Percentiles rank a stretch among this genome's conserved stretches.
These are phyloP conservation scores for Haemoproteus tartakovskyi DNA, from an alignment of 169 alveolate genomes.

Conservation along the genomic window DNA sequence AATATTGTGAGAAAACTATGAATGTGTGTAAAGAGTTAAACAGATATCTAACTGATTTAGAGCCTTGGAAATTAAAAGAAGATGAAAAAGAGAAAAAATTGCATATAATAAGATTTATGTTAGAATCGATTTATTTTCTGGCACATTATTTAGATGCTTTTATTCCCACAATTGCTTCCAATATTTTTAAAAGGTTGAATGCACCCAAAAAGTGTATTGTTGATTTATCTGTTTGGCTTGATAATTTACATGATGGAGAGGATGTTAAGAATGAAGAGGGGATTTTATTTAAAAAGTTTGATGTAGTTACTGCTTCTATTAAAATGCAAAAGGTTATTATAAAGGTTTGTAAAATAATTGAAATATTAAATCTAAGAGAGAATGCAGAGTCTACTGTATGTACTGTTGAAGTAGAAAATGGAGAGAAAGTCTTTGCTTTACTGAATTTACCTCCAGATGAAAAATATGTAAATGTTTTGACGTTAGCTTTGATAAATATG, in stretches of 20 bases:
- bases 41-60: slow-evolving; percentile 83
- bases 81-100: slow-evolving; percentile 66
- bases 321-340: slow-evolving; percentile 53
- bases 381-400: slow-evolving; percentile 4
- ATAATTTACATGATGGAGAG: slow-evolving; percentile 67
- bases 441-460: slow-evolving; percentile 4
- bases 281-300: slow-evolving; percentile 50
- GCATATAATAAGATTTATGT: slow-evolving; percentile 81
- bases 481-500: slow-evolving; percentile 27
- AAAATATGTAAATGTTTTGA: slow-evolving; percentile 1
- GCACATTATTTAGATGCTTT: slow-evolving; percentile 86
- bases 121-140: slow-evolving; percentile 87
- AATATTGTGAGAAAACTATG: slow-evolving; percentile 75
- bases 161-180: slow-evolving; percentile 81
- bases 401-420: slow-evolving; percentile 22
- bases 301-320: slow-evolving; percentile 14
- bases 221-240: slow-evolving; percentile 65
- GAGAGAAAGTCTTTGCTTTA: slow-evolving; percentile 24
- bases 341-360: slow-evolving; percentile 32
- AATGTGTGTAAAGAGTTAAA: slow-evolving; percentile 80
- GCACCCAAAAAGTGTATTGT: slow-evolving; percentile 70
- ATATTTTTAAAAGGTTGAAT: slow-evolving; percentile 77
- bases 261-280: slow-evolving; percentile 22
- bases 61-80: slow-evolving; percentile 84
- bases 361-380: slow-evolving; percentile 9